Evolutionary conservation across 2,329 filamentous ascomycete genomes (phyloP), one percentile per base, ranked within the genome.

Genomic region (Fusarium clavum): DNA sequence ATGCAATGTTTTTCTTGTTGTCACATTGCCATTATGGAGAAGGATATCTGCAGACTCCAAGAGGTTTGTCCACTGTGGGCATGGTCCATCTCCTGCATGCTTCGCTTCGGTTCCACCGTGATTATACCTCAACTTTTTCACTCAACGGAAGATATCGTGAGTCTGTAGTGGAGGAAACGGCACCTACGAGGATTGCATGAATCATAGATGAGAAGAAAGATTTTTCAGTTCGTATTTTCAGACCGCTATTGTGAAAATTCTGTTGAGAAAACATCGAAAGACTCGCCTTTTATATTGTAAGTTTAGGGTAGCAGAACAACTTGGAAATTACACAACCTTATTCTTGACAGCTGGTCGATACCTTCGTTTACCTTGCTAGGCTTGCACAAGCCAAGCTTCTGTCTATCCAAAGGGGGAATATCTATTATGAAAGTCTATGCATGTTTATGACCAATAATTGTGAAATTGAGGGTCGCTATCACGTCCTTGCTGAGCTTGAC

Each of bases 1-100:
- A 38, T 38, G 34, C 45, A 30, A 30, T 24, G 18, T 32, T 20
- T 27, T 30, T 56, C 40, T 54, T 67, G 32, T 43, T 43, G 32
- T 57, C 49, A 61, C 41, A 47, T 57, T 67, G 32, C 56, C 62
- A 62, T 67, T 52, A 52, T 54, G 53, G 55, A 64, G 54, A 41
- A 53, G 22, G 18, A 53, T 38, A 25, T 20, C 25, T 46, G 30
- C 25, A 40, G 24, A 29, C 24, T 18, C 46, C 34, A 51, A 64
- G 44, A 41, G 27, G 58, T 60, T 71, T 70, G 63, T 55, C 63
- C 67, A 68, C 54, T 68, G 54, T 70, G 67, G 67, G 25, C 40
- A 68, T 54, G 55, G n/a, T 44, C 38, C 34, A 38, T 63, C 38
- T 40, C 13, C 24, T 43, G 61, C 45, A 52, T 67, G 52, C 41